Base-by-base conservation (phyloP, 108 stramenopile species). In the Nannochloropsis oceanica region DNA sequence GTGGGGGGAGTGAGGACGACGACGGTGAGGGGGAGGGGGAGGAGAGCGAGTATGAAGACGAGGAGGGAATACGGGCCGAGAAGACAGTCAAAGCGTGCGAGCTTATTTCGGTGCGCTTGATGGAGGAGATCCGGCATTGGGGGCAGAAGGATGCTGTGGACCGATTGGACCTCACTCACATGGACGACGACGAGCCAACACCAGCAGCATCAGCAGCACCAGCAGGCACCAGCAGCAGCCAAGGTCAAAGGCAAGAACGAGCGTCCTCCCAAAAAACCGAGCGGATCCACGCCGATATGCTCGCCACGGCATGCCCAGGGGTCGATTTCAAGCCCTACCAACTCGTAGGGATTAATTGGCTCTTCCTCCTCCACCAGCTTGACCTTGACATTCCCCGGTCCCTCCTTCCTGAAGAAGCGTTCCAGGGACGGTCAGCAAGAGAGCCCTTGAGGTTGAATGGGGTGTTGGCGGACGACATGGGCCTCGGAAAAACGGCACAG, bases 301-400 rank as follows among this genome's bases (percentile, higher is more conserved):
- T 73, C n/a, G 59, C 59, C 59, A 73, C 22, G 59, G 59, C 59
- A 7, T 73, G 59, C n/a, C 59, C 59, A n/a, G 59, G 59, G 59
- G 59, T 73, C 2, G 59, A 73, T 82, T 82, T 87, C 25, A 87
- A 87, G 34, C 26, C 24, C 24, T 91, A 91, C 86, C 91, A 91
- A 85, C 85, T 90, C 25, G 91, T 90, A 26, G 91, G 91, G 24
- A 90, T 91, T 80, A 91, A 91, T 85, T 91, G 91, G 91, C 83
- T 91, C 82, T 84, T 82, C 84, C 85, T 91, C 22, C 81, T 91
- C 81, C 84, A 87, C 79, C 27, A 80, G 82, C 83, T 73, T 43
- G 44, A 87, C 22, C 59, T 73, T 18, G 59, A 73, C 59, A 7
- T 73, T 10, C 59, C 59, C 9, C 59, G 59, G 82, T 86, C 44